These are phyloP conservation scores for Nematocida ironsii DNA, from an alignment of 371 early-diverging fungal genomes.

Conservation along the genomic window DNA sequence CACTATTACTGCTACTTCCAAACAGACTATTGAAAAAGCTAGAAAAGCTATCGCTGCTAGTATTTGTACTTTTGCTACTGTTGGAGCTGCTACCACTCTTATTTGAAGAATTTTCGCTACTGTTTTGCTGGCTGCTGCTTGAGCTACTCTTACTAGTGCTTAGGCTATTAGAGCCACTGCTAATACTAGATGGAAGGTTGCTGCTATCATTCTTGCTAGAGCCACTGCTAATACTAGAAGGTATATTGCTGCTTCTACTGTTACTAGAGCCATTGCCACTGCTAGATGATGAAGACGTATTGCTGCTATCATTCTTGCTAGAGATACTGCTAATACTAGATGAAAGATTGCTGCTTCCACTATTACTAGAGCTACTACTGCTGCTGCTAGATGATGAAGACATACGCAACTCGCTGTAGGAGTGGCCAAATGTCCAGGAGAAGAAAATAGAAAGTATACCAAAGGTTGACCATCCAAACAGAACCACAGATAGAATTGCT, in stretches of 20 bases:
- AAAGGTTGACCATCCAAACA: constrained; percentile 33
- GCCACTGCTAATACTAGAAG: background rate
- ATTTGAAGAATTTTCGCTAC: background rate
- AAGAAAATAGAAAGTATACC: constrained; percentile 7
- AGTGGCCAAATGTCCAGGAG: constrained; percentile 37
- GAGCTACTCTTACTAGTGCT: background rate
- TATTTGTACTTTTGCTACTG: background rate
- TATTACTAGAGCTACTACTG: background rate
- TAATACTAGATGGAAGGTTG: background rate
- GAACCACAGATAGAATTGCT: background rate
- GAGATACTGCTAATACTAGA: background rate
- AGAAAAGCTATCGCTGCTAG: constrained; percentile 8
- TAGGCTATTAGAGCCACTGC: too few relatives aligned
- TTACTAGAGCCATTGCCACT: background rate
- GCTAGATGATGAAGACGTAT: background rate
- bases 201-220: background rate
- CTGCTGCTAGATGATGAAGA: background rate
- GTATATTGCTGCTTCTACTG: background rate
- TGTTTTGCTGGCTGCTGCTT: background rate
- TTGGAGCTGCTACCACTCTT: background rate
- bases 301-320: background rate
- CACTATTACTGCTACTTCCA: background rate
- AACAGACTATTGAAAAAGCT: background rate
- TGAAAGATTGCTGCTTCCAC: background rate
- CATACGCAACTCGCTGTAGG: background rate